Evolutionary conservation across 2,329 filamentous ascomycete genomes (phyloP).

Genomic region (Fonsecaea pedrosoi): DNA sequence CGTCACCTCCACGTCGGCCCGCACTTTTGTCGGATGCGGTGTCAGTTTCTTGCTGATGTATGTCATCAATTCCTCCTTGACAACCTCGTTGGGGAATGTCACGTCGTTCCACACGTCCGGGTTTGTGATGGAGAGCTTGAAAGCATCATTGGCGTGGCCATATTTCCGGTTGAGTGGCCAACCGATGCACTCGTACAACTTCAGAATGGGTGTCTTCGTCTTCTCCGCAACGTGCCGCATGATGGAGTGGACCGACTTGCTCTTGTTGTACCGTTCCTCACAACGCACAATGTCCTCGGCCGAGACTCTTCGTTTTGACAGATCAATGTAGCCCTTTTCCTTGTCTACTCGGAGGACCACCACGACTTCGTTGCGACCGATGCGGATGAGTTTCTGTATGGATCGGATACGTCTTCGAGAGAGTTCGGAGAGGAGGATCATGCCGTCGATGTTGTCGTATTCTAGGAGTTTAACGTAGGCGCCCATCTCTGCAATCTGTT

Average conservation of each 20-base stretch:
- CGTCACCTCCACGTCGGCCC: constrained; percentile 94
- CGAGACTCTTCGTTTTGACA: constrained; percentile 97
- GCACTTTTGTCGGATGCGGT: constrained; percentile 97
- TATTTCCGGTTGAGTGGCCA: constrained; percentile 99
- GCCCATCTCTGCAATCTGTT: constrained; percentile 97
- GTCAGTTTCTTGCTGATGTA: constrained; percentile 98
- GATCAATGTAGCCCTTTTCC: constrained; percentile 99
- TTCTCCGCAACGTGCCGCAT: constrained; percentile 99
- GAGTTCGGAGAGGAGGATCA: constrained; percentile 97
- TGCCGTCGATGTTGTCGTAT: constrained; percentile 99
- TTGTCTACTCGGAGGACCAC: constrained; percentile 99
- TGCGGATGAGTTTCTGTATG: constrained; percentile 98
- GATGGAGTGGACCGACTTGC: constrained; percentile 98
- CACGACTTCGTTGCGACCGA: constrained; percentile 97
- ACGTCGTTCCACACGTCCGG: constrained; percentile 95
- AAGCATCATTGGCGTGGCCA: constrained; percentile 94
- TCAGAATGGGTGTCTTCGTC: constrained; percentile 91
- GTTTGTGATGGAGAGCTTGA: constrained; percentile 99
- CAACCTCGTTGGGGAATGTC: constrained; percentile 81
- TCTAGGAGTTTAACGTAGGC: constrained; percentile 99
- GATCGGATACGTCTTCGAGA: constrained; percentile 97
- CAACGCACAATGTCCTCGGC: constrained; percentile 98
- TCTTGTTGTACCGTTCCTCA: constrained; percentile 99
- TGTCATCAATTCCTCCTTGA: constrained; percentile 86
- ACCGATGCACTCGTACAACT: constrained; percentile 89